A percentile compares a stretch with the other conserved stretches of the same genome.
Evolutionary conservation across 805 yeast species (phyloP).

Genomic region (Dipodascus albidus): DNA sequence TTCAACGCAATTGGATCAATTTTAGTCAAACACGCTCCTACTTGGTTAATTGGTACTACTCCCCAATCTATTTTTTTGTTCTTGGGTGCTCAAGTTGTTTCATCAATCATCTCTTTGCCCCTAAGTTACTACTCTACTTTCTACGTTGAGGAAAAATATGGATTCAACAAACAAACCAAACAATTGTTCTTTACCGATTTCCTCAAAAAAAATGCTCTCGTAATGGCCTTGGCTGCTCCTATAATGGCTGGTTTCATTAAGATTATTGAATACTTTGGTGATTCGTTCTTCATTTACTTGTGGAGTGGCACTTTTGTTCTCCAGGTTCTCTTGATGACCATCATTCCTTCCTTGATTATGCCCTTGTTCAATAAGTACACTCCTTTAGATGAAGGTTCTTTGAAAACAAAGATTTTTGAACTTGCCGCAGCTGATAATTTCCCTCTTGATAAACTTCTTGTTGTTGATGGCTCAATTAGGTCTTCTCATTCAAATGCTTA

Average conservation of each 20-base stretch:
- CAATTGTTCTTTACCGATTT: constrained; percentile 63
- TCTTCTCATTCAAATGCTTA: constrained; percentile 96
- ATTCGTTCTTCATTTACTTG: constrained; percentile 68
- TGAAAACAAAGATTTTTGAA: constrained; percentile 68
- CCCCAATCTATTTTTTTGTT: constrained; percentile 63
- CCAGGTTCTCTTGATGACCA: constrained; percentile 62
- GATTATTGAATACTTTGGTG: constrained; percentile 71
- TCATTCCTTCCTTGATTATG: constrained; percentile 76
- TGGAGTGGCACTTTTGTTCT: constrained; percentile 60
- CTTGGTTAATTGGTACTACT: constrained; percentile 39
- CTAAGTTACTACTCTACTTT: constrained; percentile 65
- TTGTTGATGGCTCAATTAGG: constrained; percentile 94
- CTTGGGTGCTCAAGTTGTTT: constrained; percentile 36
- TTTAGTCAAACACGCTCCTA: constrained; percentile 21
- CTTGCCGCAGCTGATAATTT: constrained; percentile 67
- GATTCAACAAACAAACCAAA: constrained; percentile 79
- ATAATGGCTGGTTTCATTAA: constrained; percentile 63
- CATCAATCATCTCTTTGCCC: constrained; percentile 53
- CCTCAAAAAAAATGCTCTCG: constrained; percentile 46
- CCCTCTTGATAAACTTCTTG: constrained; percentile 79
- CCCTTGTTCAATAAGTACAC: constrained; percentile 88
- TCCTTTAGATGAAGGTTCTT: constrained; percentile 83
- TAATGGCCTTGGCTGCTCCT: constrained; percentile 56
- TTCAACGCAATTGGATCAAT: constrained; percentile 39
- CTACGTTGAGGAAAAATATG: constrained; percentile 83